Conservation (phyloP, 1,284 basidiomycete species). For the Leccinum pseudoinsigne region DNA sequence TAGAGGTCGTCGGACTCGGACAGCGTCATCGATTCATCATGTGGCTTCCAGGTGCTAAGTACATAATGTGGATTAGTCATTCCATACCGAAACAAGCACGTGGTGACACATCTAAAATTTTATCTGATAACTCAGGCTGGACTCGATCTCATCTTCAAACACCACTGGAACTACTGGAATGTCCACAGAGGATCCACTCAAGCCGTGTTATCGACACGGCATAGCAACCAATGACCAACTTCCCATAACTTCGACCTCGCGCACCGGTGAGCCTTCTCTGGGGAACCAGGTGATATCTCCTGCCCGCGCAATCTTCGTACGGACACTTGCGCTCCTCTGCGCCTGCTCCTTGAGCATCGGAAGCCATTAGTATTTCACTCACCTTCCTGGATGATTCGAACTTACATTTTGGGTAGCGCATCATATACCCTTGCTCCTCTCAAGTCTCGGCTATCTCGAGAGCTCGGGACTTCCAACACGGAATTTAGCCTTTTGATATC, state of each 20-base stretch:
- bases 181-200: neutral
- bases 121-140: conserved; percentile 29
- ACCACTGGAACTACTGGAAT: neutral
- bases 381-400: neutral
- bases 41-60: neutral
- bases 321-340: conserved; percentile 64
- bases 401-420: conserved; percentile 43
- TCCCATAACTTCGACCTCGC: neutral
- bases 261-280: neutral
- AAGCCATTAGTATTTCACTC: conserved; percentile 63
- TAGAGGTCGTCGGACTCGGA: conserved; percentile 10
- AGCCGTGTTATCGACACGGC: neutral
- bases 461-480: conserved; percentile 74
- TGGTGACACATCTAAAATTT: conserved; percentile 8
- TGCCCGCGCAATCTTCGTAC: conserved; percentile 46
- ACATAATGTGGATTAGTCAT: conserved; percentile 22
- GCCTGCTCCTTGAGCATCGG: conserved; percentile 76
- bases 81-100: neutral
- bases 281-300: conserved; percentile 20
- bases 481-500: conserved; percentile 78
- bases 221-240: neutral
- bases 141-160: conserved; percentile 4
- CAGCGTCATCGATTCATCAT: neutral
- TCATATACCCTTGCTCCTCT: conserved; percentile 73
- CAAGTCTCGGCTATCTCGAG: conserved; percentile 68